Base-by-base conservation (phyloP, 2,329 filamentous ascomycete genomes). In the Geoglossum cookeanum region DNA sequence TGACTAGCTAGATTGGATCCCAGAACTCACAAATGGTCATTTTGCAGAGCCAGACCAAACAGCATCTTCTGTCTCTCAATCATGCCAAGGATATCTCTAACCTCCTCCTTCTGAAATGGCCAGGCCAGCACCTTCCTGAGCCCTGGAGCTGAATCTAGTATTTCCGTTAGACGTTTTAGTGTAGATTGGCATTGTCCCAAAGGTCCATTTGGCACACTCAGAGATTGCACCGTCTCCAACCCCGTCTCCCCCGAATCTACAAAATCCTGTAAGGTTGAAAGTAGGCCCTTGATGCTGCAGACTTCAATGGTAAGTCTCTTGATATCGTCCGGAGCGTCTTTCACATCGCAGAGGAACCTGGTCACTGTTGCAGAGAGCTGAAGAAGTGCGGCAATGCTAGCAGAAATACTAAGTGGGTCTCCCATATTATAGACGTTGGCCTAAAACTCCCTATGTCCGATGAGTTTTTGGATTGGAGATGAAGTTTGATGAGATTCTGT, bases 21-120 rank as follows among this genome's bases (percentile, higher is more conserved):
- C 11, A 7, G 33, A 37, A 37, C 11, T 6, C 11, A 37, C 33
- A 47, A 47, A 52, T 59, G 45, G 29, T 60, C 59, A 44, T 59
- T 55, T 45, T 59, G 52, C 29, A 61, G 55, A 3, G 57, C 60
- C 11, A 61, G 51, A 17, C 22, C 48, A 17, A 62, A 59, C 5
- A 60, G 37, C 2, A 47, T 32, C 60, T 61, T 62, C 15, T 58
- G 58, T 22, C 61, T 57, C 56, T 61, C 61, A 29, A 62, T 60
- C 27, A 22, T 58, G 5, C 29, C 13, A 15, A 61, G 35, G 37
- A 62, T 61, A 5, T 57, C 55, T 27, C 48, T 42, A 15, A 61
- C 49, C 22, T 62, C 58, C 48, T 54, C 54, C 45, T 60, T 59
- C 49, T 60, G 44, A 17, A 62, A 59, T 1, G 60, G 60, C 61